Percentiles rank a stretch among this genome's conserved stretches.
These are phyloP conservation scores for Camellia japonica DNA, from an alignment of 148 eudicot species.

Conservation along the genomic window DNA sequence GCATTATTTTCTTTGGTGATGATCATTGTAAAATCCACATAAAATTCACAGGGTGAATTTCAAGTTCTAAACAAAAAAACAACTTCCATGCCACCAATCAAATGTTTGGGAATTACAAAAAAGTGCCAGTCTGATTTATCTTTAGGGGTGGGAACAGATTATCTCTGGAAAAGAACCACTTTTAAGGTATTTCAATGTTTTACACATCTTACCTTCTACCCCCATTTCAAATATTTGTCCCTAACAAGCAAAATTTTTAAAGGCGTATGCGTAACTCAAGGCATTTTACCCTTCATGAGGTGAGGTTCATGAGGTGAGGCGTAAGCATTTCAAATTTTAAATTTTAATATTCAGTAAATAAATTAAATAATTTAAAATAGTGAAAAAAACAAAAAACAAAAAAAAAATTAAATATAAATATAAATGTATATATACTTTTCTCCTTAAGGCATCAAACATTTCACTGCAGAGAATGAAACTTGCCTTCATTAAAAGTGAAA, in stretches of 20 bases:
- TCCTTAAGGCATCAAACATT: too few species aligned
- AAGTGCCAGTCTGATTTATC: neutral
- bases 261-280: too few species aligned
- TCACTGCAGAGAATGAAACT: too few species aligned
- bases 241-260: neutral
- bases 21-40: neutral
- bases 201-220: neutral
- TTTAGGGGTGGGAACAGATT: neutral
- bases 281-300: too few species aligned
- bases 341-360: too few species aligned
- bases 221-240: neutral
- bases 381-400: too few species aligned
- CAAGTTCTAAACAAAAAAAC: neutral
- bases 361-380: too few species aligned
- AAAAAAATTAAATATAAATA: too few species aligned
- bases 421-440: too few species aligned
- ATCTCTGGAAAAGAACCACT: neutral
- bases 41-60: neutral
- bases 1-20: neutral
- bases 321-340: too few species aligned
- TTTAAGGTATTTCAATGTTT: neutral
- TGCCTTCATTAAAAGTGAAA: too few species aligned
- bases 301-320: too few species aligned
- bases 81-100: neutral
- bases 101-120: neutral